Percentiles rank a stretch among this genome's conserved stretches.
These are phyloP conservation scores for Rosellinia necatrix DNA, from an alignment of 2,329 filamentous ascomycete genomes.

Conservation along the genomic window DNA sequence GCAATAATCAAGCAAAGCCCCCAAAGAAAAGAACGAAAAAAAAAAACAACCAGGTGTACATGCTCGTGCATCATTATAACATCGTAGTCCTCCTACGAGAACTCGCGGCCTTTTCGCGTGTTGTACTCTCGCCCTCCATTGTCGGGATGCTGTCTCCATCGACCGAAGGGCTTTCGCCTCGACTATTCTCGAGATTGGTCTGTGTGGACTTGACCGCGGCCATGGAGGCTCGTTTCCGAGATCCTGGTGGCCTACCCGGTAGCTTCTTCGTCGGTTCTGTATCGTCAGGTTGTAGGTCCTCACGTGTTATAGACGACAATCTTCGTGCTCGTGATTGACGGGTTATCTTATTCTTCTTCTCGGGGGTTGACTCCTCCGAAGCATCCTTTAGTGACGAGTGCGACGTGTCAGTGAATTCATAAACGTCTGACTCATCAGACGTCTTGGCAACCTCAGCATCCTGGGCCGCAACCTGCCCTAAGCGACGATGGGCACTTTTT, in stretches of 20 bases:
- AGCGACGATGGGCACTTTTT: conserved; percentile 33
- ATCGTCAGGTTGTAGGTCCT: conserved; percentile 40
- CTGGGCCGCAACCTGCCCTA: conserved; percentile 38
- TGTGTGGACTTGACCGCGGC: conserved; percentile 43
- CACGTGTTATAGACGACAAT: conserved; percentile 46
- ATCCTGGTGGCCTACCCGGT: conserved; percentile 23
- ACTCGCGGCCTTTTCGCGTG: conserved; percentile 41
- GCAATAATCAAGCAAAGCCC: too few relatives aligned
- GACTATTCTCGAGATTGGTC: conserved; percentile 33
- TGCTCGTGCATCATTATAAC: conserved; percentile 48
- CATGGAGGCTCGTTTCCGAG: conserved; percentile 51
- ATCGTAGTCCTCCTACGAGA: conserved; percentile 63
- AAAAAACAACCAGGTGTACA: background rate
- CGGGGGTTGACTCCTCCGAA: conserved; percentile 25
- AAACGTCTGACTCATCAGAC: conserved; percentile 50
- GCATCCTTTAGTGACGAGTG: conserved; percentile 47
- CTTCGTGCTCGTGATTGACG: conserved; percentile 46
- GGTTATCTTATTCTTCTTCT: conserved; percentile 36
- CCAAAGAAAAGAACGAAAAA: background rate
- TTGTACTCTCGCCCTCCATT: conserved; percentile 34
- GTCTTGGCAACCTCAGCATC: conserved; percentile 38
- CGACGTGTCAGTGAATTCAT: conserved; percentile 59
- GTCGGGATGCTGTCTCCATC: conserved; percentile 43
- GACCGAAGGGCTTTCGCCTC: conserved; percentile 19
- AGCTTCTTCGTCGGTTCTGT: conserved; percentile 33